phyloP scores from a whole-genome alignment of 2,329 filamentous ascomycete species.

The Clonostachys rosea region DNA sequence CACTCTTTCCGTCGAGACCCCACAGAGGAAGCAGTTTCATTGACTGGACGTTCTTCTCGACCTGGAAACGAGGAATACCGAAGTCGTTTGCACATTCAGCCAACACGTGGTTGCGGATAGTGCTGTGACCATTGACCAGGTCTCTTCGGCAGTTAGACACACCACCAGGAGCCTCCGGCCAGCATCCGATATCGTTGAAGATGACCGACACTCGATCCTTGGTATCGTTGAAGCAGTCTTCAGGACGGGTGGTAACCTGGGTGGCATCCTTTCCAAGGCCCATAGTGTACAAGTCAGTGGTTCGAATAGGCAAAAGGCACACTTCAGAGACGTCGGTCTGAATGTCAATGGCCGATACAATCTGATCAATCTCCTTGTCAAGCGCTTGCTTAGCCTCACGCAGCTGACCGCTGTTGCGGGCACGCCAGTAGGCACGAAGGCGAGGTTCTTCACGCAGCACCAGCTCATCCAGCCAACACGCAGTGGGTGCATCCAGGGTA shows the following conservation, averaged over 20 bases:
- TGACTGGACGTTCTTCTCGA: slow-evolving; percentile 49
- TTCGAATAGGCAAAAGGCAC: slow-evolving; percentile 29
- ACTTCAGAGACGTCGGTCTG: slow-evolving; percentile 29
- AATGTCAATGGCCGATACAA: slow-evolving; percentile 28
- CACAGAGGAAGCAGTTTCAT: slow-evolving; percentile 48
- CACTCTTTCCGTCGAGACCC: slow-evolving; percentile 47
- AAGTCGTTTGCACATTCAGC: slow-evolving; percentile 51
- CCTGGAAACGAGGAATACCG: slow-evolving; percentile 48
- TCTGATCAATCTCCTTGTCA: slow-evolving; percentile 24
- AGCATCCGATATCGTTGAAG: slow-evolving; percentile 46
- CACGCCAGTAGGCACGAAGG: slow-evolving; percentile 37
- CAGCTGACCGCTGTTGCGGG: slow-evolving; percentile 34
- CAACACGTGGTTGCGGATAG: slow-evolving; percentile 49
- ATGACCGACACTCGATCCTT: slow-evolving; percentile 43
- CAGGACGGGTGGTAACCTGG: slow-evolving; percentile 27
- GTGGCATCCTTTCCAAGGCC: slow-evolving; percentile 33
- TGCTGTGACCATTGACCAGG: slow-evolving; percentile 46
- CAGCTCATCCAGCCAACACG: slow-evolving; percentile 44
- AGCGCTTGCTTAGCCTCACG: slow-evolving; percentile 34
- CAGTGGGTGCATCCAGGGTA: slow-evolving; percentile 40
- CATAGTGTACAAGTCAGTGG: slow-evolving; percentile 33
- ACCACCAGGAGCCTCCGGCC: slow-evolving; percentile 48
- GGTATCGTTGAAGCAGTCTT: slow-evolving; percentile 39
- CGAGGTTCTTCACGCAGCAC: slow-evolving; percentile 38
- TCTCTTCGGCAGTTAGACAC: slow-evolving; percentile 51